Evolutionary conservation across 805 yeast species (phyloP), one percentile per base, ranked within the genome.

Genomic region (Candida namnaoensis): DNA sequence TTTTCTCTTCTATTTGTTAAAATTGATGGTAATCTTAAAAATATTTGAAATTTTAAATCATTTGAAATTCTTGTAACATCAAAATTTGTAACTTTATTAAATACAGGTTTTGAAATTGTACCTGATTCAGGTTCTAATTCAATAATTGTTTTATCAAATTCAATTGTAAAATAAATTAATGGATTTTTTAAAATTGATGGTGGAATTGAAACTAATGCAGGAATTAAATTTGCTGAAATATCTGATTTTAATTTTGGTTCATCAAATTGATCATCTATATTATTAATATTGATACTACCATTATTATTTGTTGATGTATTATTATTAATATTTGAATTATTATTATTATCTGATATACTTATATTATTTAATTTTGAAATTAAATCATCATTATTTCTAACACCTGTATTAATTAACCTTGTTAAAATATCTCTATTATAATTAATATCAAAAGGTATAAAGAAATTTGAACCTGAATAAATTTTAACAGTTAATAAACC

Each of bases 121-220:
- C 96, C 96, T 41, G 84, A 77, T 27, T 80, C 77, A 3, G 98
- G 93, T 50, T 88, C 95, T 39, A 91, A 79, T 13, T 88, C 74
- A 48, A 93, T 82, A 49, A 90, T 93, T 39, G 91, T 88, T 62
- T 93, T 93, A 64, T 93, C 99, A 58, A 88, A 91, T 62, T 93
- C 99, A 37, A 93, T 71, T 2, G 95, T 88, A 54, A 90, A 74
- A 61, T 86, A 87, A 34, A 93, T 72, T 45, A 95, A 71, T 14
- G 93, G 76, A 50, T 78, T 78, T 47, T 76, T 71, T 32, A 72
- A 64, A 40, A 69, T 69, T 49, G 79, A 56, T 28, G 74, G 72
- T 13, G 85, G 80, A 36, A 76, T 65, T 38, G 76, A 64, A 37
- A 77, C 66, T 36, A 73, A 66, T 13, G 82, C 71, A 35, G 87